These are phyloP conservation scores for Glonium stellatum DNA, from an alignment of 495 filamentous ascomycete species.

Conservation along the genomic window DNA sequence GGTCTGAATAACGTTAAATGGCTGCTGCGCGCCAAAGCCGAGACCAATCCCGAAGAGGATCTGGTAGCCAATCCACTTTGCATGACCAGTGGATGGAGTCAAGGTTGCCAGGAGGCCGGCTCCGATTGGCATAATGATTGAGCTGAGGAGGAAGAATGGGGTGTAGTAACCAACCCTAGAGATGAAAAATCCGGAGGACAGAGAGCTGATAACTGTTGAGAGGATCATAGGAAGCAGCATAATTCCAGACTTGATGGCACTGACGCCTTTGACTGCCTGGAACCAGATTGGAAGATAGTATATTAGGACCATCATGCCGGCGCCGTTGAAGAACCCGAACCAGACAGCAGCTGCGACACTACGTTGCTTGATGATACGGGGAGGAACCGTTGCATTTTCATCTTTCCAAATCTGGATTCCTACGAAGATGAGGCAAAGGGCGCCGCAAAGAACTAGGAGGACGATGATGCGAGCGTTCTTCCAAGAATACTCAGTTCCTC, in stretches of 20 bases:
- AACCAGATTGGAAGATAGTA: slow-evolving; percentile 22
- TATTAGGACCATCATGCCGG: slow-evolving; percentile 1
- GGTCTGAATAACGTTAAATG: slow-evolving; percentile 3
- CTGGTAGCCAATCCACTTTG: slow-evolving; percentile 20
- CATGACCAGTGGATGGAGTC: not conserved
- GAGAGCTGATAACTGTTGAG: slow-evolving; percentile 33
- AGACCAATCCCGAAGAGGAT: slow-evolving; percentile 1
- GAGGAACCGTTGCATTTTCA: slow-evolving; percentile 17
- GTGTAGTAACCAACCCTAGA: slow-evolving; percentile 4
- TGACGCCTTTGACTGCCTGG: slow-evolving; percentile 10
- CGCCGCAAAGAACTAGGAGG: slow-evolving; percentile 60
- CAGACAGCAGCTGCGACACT: not conserved
- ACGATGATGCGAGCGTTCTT: slow-evolving; percentile 56
- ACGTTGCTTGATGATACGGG: slow-evolving; percentile 10
- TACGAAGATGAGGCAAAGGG: slow-evolving; percentile 57
- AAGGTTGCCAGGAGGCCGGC: slow-evolving; percentile 13
- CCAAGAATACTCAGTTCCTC: slow-evolving; percentile 64
- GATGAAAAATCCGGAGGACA: slow-evolving; percentile 29
- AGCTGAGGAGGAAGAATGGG: not conserved
- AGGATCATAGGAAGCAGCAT: slow-evolving; percentile 24
- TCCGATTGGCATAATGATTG: slow-evolving; percentile 14
- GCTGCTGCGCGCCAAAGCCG: slow-evolving; percentile 6
- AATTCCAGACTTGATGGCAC: slow-evolving; percentile 8
- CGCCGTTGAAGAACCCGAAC: slow-evolving; percentile 10
- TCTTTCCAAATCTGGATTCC: slow-evolving; percentile 6